phyloP scores from a whole-genome alignment of 768 basidiomycete species.

The Melanogaster broomeanus region DNA sequence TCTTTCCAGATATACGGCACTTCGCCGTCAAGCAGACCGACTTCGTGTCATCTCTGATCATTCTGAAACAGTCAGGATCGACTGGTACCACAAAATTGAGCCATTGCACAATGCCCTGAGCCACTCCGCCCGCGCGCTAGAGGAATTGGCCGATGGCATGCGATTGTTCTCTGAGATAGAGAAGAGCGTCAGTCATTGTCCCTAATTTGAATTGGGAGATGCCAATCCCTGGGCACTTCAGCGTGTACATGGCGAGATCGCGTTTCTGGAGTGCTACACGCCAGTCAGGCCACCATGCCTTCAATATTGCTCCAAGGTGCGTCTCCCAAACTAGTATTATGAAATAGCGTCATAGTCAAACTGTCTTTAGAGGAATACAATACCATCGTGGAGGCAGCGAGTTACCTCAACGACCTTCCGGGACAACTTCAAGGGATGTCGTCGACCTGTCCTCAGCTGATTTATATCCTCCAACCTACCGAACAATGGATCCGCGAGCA shows the following conservation, averaged over 20 bases:
- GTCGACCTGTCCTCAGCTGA: constrained; percentile 26
- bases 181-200: constrained; percentile 14
- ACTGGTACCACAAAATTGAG: constrained; percentile 12
- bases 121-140: constrained; percentile 31
- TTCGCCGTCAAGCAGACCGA: constrained; percentile 17
- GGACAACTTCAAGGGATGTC: constrained; percentile 28
- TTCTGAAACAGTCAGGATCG: constrained; percentile 20
- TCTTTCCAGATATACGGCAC: constrained; percentile 14
- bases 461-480: constrained; percentile 28
- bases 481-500: constrained; percentile 33
- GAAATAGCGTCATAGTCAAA: background rate
- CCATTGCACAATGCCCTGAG: constrained; percentile 19
- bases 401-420: constrained; percentile 22
- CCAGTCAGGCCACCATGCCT: constrained; percentile 22
- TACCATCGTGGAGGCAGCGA: constrained; percentile 29
- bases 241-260: constrained; percentile 30
- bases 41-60: constrained; percentile 22
- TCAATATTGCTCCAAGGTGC: constrained; percentile 41
- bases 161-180: constrained; percentile 35
- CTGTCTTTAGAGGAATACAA: constrained; percentile 37
- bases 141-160: constrained; percentile 40
- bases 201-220: constrained; percentile 28
- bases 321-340: background rate
- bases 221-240: constrained; percentile 23
- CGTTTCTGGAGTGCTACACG: constrained; percentile 20